Evolutionary conservation across 164 flowering plant genomes (phyloP), one percentile per base, ranked within the genome.

Genomic region (Sextonia rubra): DNA sequence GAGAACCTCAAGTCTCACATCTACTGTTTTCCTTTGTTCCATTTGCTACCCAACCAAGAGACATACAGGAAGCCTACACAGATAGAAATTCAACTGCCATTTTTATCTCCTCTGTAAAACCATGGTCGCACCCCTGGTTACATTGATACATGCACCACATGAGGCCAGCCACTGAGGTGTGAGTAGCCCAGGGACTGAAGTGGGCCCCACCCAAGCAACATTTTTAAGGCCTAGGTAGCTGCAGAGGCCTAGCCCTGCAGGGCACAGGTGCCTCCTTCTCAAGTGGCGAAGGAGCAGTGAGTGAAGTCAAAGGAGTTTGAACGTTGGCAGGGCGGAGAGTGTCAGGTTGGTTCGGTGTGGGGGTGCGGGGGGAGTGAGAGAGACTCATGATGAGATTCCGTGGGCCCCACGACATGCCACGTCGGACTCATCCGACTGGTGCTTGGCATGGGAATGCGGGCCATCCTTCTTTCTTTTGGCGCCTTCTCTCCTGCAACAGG

Each of bases 401-500:
- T 66, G 69, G 69, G 64, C 64, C 69, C 49, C 49, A 66, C 24
- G 18, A 4, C 4, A 6, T 17, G 69, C 69, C 69, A 66, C 49
- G 69, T 29, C 6, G 49, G 69, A 30, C 14, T 9, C 37, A 15
- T 3, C 67, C 11, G 12, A 30, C 69, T 30, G 69, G n/a, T 29
- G 47, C 44, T 44, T 15, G 1, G 2, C 49, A 7, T 66, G 9
- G 69, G 3, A 32, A 20, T 66, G 69, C 44, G 69, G 69, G 69
- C 69, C 47, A 18, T 48, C 18, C 29, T 66, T n/a, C 69, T 66
- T 66, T 66, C 30, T 18, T 63, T 44, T 30, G 69, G 69, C 47
- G 69, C 69, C 47, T 11, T 17, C 14, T 17, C 49, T 3, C 24
- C 3, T 12, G 29, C 25, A 4, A 23, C 11, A 61, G 9, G 61